phyloP scores from a whole-genome alignment of 208 protist genomes.

The Trypanosoma boissoni region DNA sequence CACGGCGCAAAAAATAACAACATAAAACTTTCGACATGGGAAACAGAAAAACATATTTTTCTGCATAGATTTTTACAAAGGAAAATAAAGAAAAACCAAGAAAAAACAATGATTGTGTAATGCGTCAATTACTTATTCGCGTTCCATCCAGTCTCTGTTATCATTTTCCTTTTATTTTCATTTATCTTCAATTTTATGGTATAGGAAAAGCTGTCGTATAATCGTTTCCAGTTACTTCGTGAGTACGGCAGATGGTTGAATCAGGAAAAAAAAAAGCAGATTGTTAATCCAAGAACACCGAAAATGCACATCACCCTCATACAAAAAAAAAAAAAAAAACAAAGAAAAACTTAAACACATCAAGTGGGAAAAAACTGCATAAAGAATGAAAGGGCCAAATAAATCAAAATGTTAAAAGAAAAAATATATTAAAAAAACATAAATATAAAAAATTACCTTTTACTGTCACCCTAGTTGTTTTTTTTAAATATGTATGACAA shows the following conservation, averaged over 20 bases:
- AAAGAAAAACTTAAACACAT: not conserved
- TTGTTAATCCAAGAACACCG: not conserved
- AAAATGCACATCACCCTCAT: not conserved
- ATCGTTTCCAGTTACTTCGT: too few relatives aligned
- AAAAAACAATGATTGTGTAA: too few relatives aligned
- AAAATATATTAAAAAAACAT: not conserved
- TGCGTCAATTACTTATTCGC: too few relatives aligned
- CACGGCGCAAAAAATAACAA: not conserved
- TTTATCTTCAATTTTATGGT: too few relatives aligned
- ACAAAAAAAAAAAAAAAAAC: not conserved
- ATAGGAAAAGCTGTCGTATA: too few relatives aligned
- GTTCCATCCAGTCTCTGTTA: too few relatives aligned
- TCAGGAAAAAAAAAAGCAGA: conserved; percentile 6
- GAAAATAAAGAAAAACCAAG: conserved; percentile 15
- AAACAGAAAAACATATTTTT: not conserved
- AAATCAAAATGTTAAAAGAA: conserved; percentile 1
- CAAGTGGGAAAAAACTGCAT: too few relatives aligned
- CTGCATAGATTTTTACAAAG: not conserved
- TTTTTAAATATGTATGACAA: not conserved
- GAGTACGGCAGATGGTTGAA: too few relatives aligned
- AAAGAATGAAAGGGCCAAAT: not conserved
- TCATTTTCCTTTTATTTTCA: too few relatives aligned
- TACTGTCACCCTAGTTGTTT: not conserved
- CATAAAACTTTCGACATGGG: not conserved
- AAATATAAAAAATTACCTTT: not conserved